Evolutionary conservation across 192 early-diverging fungal genomes (phyloP).

Genomic region (Coemansia sp.): DNA sequence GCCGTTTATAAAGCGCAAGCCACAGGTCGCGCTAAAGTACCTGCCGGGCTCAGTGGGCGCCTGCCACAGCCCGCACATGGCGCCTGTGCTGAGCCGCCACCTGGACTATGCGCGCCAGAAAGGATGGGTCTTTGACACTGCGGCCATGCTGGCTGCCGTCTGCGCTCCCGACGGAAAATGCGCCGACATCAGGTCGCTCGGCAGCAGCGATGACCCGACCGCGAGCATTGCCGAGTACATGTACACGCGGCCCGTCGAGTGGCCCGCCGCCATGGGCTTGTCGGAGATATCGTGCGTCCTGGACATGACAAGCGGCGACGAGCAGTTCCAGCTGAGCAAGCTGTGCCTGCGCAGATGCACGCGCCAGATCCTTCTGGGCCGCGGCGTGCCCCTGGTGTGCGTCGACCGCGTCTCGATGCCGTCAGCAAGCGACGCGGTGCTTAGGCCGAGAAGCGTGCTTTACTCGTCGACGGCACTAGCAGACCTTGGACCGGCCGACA

Average conservation of each 20-base stretch:
- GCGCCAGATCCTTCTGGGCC: conserved; percentile 80
- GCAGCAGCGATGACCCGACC: conserved; percentile 16
- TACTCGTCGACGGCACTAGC: neutral
- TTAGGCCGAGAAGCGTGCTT: neutral
- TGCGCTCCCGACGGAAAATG: conserved; percentile 67
- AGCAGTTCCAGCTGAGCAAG: conserved; percentile 53
- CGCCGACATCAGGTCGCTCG: conserved; percentile 12
- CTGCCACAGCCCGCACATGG: conserved; percentile 79
- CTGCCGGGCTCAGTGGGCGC: conserved; percentile 70
- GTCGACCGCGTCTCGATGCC: conserved; percentile 11
- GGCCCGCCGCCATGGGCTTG: conserved; percentile 27
- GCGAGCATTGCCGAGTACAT: conserved; percentile 21
- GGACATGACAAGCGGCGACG: conserved; percentile 75
- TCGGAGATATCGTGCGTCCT: conserved; percentile 66
- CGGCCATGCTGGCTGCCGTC: conserved; percentile 63
- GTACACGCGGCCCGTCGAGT: conserved; percentile 28
- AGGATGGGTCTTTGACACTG: conserved; percentile 58
- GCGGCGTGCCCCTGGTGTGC: conserved; percentile 59
- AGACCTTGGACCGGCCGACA: conserved; percentile 48
- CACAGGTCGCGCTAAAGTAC: conserved; percentile 76
- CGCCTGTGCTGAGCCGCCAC: conserved; percentile 57
- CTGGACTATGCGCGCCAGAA: conserved; percentile 65
- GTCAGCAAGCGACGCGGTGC: neutral
- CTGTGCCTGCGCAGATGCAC: conserved; percentile 35
- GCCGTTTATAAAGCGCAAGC: conserved; percentile 77